Base-by-base conservation (phyloP, 176 grass and related monocot species). In the Triticum dicoccoides region DNA sequence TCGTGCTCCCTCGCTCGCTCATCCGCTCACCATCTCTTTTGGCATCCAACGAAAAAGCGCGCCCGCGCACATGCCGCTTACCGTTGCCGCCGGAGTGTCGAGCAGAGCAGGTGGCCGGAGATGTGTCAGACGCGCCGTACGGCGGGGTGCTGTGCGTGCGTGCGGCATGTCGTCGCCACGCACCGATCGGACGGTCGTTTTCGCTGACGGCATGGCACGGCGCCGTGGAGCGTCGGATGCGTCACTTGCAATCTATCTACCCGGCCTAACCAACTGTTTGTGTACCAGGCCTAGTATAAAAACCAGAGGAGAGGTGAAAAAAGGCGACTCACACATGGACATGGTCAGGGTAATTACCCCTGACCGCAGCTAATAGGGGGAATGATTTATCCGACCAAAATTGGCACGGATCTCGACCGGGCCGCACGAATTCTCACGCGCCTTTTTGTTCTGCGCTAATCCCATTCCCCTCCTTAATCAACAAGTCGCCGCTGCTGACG, bases 371-470 rank as follows among this genome's bases (percentile, higher is more conserved):
- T 65, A 79, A 3, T 32, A 35, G 73, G 65, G 20, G 13, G 49
- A 84, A 88, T 88, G 81, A 88, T 91, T 87, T 81, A 25, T 37
- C 80, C 87, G 80, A 88, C 66, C 81, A 8, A 49, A 37, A 61
- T 75, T 80, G 63, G 59, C 77, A 85, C 76, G 76, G 87, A 85
- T 85, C 82, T 89, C 82, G 11, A 89, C 21, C 66, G 38, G 27
- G n/a, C 11, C 80, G 84, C 73, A 39, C 74, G 67, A 71, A 74
- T 59, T 87, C 61, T 84, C 67, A 84, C 81, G 58, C 76, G 69
- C 85, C 81, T 15, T 84, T 84, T 88, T 44, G 9, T 2, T 6
- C 30, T 6, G 11, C 14, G 23, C 80, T 38, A 12, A 37, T 34
- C 32, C 47, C 29, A 20, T 38, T 25, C 32, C 61, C 38, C 61